phyloP scores from a whole-genome alignment of 192 early-diverging fungal species.

The Podochytrium sp. region DNA sequence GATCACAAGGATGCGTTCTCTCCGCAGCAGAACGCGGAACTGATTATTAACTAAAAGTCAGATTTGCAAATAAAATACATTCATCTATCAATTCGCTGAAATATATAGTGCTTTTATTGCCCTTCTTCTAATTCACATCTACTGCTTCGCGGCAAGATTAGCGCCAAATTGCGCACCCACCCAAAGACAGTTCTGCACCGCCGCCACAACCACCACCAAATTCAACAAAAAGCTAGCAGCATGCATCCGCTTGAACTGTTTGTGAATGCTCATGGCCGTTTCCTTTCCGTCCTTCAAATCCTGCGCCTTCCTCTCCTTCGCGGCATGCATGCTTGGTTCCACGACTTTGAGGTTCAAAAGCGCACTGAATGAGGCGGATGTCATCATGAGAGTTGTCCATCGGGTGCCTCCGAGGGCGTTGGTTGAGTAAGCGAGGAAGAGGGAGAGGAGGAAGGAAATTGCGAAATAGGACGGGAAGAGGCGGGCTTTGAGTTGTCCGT shows the following conservation, averaged over 20 bases:
- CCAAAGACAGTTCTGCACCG: constrained; percentile 27
- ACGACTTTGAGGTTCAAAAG: neutral
- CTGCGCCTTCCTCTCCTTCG: neutral
- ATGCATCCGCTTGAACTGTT: constrained; percentile 7
- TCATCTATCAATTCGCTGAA: too few species aligned
- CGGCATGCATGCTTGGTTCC: neutral
- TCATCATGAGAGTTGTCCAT: neutral
- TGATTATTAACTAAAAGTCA: constrained; percentile 66
- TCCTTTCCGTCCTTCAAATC: neutral
- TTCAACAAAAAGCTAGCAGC: constrained; percentile 12
- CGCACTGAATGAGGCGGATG: neutral
- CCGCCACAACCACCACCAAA: constrained; percentile 14
- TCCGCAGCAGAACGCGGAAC: constrained; percentile 62
- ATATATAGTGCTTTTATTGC: too few species aligned
- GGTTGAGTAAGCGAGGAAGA: constrained; percentile 13
- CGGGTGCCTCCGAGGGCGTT: neutral
- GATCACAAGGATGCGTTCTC: constrained; percentile 76
- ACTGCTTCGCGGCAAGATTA: too few species aligned
- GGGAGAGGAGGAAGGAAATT: neutral
- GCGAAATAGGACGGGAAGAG: constrained; percentile 33
- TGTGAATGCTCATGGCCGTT: neutral
- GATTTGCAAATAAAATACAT: too few species aligned
- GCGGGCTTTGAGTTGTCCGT: neutral
- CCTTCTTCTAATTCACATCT: too few species aligned
- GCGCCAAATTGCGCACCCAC: constrained; percentile 22